Conservation (phyloP, 495 filamentous ascomycete genomes). For the Cercophora samala region DNA sequence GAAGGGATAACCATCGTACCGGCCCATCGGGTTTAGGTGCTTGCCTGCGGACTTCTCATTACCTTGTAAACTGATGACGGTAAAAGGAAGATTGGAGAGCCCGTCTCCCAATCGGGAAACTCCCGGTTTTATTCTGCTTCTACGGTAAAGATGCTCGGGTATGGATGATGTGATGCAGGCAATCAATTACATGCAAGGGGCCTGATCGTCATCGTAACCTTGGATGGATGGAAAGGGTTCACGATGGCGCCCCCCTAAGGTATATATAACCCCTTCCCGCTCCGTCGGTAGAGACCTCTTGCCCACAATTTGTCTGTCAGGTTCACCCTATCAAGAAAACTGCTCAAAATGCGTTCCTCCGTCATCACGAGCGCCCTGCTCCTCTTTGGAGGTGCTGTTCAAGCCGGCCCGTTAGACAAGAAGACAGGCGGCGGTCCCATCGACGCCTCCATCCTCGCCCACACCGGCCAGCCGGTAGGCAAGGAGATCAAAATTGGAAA, state of each 20-base stretch:
- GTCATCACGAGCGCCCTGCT: conserved; percentile 10
- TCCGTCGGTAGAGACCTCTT: not conserved
- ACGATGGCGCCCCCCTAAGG: not conserved
- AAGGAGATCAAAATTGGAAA: conserved; percentile 28
- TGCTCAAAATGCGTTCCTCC: conserved; percentile 12
- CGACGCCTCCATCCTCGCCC: conserved; percentile 30
- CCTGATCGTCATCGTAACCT: not conserved
- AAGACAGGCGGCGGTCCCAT: conserved; percentile 1
- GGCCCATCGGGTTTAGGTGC: too few species aligned
- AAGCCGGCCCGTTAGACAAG: not conserved
- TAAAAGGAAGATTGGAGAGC: not conserved
- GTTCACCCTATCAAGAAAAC: not conserved
- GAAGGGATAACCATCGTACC: too few species aligned
- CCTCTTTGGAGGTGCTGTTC: conserved; percentile 14
- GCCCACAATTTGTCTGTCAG: not conserved
- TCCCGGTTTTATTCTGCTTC: not conserved
- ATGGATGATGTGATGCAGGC: not conserved
- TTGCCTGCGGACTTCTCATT: too few species aligned
- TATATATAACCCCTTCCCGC: not conserved
- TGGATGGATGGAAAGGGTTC: not conserved
- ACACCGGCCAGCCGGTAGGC: conserved; percentile 34
- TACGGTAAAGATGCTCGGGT: not conserved
- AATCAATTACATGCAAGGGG: not conserved
- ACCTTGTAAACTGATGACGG: too few species aligned
- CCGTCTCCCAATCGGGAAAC: not conserved